A percentile compares a stretch with the other conserved stretches of the same genome.
Conservation (phyloP, 2,329 filamentous ascomycete species). For the Biscogniauxia mediterranea region DNA sequence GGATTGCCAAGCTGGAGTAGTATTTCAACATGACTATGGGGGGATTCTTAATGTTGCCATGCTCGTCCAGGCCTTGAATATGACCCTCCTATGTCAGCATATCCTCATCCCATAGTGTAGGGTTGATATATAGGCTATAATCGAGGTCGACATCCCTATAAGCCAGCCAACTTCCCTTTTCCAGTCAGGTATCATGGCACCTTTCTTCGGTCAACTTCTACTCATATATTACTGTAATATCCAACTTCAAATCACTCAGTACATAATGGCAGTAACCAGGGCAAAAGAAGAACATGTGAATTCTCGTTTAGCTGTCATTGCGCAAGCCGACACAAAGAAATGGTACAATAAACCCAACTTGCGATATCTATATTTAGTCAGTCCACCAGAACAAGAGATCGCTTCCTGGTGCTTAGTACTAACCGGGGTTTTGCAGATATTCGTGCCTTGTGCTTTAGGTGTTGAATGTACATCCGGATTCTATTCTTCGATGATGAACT, state of each 20-base stretch:
- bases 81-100: no score
- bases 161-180: not conserved
- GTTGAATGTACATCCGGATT: constrained; percentile 45
- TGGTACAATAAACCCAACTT: constrained; percentile 43
- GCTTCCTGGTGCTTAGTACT: not conserved
- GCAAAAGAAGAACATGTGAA: constrained; percentile 36
- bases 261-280: constrained; percentile 35
- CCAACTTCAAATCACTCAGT: not conserved
- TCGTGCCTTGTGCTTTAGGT: constrained; percentile 40
- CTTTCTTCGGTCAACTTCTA: not conserved
- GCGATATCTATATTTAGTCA: constrained; percentile 36
- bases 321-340: constrained; percentile 33
- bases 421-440: constrained; percentile 20
- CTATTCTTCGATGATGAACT: constrained; percentile 45
- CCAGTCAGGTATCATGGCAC: not conserved
- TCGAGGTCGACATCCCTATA: not conserved
- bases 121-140: not conserved
- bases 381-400: not conserved
- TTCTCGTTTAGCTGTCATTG: constrained; percentile 35
- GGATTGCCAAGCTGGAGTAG: no score
- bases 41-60: no score
- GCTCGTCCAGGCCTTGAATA: no score
- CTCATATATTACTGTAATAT: not conserved
- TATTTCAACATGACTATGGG: no score
- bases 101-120: no score